These are phyloP conservation scores for Leccinum boreale DNA, from an alignment of 768 basidiomycete species.

Conservation along the genomic window DNA sequence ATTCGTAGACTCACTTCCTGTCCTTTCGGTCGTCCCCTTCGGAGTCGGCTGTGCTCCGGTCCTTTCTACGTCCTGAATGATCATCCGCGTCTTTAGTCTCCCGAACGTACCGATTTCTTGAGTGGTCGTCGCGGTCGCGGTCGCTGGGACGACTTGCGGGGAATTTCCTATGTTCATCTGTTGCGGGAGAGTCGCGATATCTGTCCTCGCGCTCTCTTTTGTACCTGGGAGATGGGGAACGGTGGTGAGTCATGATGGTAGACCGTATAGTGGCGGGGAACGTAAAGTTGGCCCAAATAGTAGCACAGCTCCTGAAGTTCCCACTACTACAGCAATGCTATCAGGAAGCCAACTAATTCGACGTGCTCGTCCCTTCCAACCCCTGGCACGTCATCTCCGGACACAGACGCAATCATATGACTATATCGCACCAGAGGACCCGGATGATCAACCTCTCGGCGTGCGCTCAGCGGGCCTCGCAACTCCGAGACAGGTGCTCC, in stretches of 20 bases:
- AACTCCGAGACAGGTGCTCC: slow-evolving; percentile 52
- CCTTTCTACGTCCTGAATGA: slow-evolving; percentile 27
- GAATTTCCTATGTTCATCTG: slow-evolving; percentile 29
- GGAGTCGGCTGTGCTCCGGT: slow-evolving; percentile 18
- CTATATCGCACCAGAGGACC: slow-evolving; percentile 30
- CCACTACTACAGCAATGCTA: slow-evolving; percentile 16
- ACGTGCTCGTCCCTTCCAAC: slow-evolving; percentile 27
- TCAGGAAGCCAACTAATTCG: slow-evolving; percentile 19
- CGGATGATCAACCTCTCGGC: slow-evolving; percentile 29
- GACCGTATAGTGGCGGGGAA: not conserved
- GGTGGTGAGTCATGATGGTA: slow-evolving; percentile 41
- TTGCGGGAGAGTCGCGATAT: slow-evolving; percentile 34
- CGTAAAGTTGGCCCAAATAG: too few species aligned
- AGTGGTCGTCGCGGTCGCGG: slow-evolving; percentile 21
- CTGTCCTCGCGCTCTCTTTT: slow-evolving; percentile 26
- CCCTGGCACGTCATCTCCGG: slow-evolving; percentile 39
- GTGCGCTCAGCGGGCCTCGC: slow-evolving; percentile 47
- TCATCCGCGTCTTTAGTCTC: slow-evolving; percentile 32
- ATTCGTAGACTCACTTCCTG: slow-evolving; percentile 44
- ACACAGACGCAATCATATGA: slow-evolving; percentile 58
- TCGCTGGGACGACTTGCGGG: slow-evolving; percentile 32
- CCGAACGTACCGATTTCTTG: slow-evolving; percentile 31
- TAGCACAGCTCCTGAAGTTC: slow-evolving; percentile 1
- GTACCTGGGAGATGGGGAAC: slow-evolving; percentile 44
- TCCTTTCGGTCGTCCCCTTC: slow-evolving; percentile 35